Evolutionary conservation across 257 asterid species (phyloP), one percentile per base, ranked within the genome.

Genomic region (Gentiana macrophylla): DNA sequence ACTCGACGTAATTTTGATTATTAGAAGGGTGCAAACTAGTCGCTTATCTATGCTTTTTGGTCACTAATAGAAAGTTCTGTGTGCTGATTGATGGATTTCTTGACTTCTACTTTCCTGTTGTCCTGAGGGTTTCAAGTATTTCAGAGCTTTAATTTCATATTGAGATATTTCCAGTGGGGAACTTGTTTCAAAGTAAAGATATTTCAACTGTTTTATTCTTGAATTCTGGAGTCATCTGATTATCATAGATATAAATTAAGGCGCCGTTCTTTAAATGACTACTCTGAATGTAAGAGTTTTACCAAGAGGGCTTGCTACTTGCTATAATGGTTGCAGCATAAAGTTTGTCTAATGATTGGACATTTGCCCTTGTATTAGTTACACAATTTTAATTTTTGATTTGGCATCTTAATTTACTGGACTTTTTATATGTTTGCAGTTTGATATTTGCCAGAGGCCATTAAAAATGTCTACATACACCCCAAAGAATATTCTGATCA

Each of bases 401-500:
- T 8, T 9, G 15, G 45, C 61, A 37, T 13, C 49, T 55, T 37
- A 33, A n/a, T 41, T 34, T 10, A 34, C 3, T 37, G 12, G 13
- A 11, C 2, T 43, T 41, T 2, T 37, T 34, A 55, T 37, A 8
- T 24, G 1, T 32, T 41, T 45, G 45, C 38, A 9, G 52, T 41
- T 51, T 51, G 72, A 50, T 52, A 34, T 53, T 55, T 69, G 70
- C 24, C 62, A 80, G 85, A 67, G 50, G 55, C 59, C 13, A 50
- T 13, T 37, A 72, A 55, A 3, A 12, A 90, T 90, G 98, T 64
- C 94, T 51, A 59, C 85, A 1, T 81, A 70, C 60, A 78, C 78
- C 49, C 96, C 98, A 12, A 84, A 86, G 86, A 90, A 90, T 62
- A 90, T 90, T 81, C 94, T 90, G 64, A 84, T 90, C 47, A 90